phyloP scores from a whole-genome alignment of 2,329 filamentous ascomycete species.

The Harringtonia aguacate region DNA sequence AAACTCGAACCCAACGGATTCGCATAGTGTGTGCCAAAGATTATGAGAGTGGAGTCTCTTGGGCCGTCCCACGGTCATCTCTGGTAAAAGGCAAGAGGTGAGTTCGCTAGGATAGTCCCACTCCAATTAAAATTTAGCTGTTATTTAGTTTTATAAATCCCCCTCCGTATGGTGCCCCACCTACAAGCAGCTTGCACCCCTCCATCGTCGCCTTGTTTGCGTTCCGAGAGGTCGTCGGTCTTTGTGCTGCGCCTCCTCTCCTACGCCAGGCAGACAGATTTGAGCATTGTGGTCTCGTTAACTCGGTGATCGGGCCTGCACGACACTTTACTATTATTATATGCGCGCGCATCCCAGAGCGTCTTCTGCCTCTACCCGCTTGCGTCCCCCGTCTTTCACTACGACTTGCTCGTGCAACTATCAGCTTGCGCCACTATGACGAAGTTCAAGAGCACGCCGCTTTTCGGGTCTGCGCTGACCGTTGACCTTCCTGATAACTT shows the following conservation, averaged over 20 bases:
- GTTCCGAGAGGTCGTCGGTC: too few species aligned
- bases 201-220: too few species aligned
- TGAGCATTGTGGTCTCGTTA: background rate
- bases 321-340: too few species aligned
- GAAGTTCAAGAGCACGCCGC: slow-evolving; percentile 42
- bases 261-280: too few species aligned
- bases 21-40: slow-evolving; percentile 14
- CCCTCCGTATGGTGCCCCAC: background rate
- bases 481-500: slow-evolving; percentile 58
- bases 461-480: slow-evolving; percentile 64
- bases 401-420: background rate
- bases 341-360: too few species aligned
- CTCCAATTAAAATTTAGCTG: slow-evolving; percentile 10
- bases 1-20: slow-evolving; percentile 11
- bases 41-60: slow-evolving; percentile 13
- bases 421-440: slow-evolving; percentile 28
- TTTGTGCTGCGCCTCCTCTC: too few species aligned
- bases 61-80: slow-evolving; percentile 16
- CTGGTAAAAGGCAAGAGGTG: slow-evolving; percentile 17
- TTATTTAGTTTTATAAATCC: slow-evolving; percentile 9
- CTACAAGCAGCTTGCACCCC: too few species aligned
- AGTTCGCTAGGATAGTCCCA: slow-evolving; percentile 17
- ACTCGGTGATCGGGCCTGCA: background rate
- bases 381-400: background rate
- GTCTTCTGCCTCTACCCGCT: background rate